These are phyloP conservation scores for Pythium dissimile DNA, from an alignment of 352 stramenopile species.

Conservation along the genomic window DNA sequence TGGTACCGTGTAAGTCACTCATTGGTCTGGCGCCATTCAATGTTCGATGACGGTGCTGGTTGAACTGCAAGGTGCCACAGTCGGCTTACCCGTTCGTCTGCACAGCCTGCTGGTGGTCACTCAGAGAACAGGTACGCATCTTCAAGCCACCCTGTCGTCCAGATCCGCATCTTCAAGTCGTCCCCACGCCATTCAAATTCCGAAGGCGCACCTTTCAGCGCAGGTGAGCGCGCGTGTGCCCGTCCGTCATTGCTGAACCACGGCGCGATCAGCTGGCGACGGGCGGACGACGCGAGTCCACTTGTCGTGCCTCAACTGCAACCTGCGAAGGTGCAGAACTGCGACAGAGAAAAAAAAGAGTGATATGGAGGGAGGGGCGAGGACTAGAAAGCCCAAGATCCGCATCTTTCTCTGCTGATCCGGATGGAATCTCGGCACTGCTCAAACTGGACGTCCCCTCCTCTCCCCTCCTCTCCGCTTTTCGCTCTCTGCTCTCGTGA, in stretches of 20 bases:
- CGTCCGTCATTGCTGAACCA: conserved; percentile 7
- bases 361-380: background rate
- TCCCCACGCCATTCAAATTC: background rate
- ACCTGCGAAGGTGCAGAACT: conserved; percentile 17
- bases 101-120: background rate
- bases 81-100: conserved; percentile 10
- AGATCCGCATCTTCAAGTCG: background rate
- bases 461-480: background rate
- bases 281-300: background rate
- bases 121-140: conserved; percentile 2
- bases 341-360: background rate
- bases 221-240: too few relatives aligned
- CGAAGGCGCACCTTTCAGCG: too few relatives aligned
- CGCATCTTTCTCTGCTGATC: conserved; percentile 11
- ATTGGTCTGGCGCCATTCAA: background rate
- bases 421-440: conserved; percentile 6
- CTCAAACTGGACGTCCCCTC: conserved; percentile 13
- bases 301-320: too few relatives aligned
- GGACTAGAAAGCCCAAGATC: background rate
- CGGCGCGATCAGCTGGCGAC: background rate
- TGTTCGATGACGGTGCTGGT: conserved; percentile 1
- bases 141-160: conserved; percentile 4
- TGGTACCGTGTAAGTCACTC: too few relatives aligned
- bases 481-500: background rate
- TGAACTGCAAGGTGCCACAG: conserved; percentile 20